Evolutionary conservation across 495 filamentous ascomycete genomes (phyloP), one percentile per base, ranked within the genome.

Genomic region (Penicilliopsis zonata): DNA sequence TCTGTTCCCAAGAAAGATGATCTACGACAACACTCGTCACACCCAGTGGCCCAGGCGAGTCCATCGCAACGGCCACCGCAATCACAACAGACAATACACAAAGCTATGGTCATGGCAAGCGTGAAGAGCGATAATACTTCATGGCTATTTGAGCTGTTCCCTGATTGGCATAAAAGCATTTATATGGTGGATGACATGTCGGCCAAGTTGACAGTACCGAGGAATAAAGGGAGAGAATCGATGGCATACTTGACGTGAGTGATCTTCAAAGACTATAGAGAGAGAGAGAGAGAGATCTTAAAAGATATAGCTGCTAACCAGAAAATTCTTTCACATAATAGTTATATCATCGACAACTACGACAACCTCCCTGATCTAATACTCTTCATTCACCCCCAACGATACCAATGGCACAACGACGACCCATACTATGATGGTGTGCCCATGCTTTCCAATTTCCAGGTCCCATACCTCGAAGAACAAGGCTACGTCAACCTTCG

Each of bases 321-420:
- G 5, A 15, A 5, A 13, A 29, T 2, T 2, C 4, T 18, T 9
- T 28, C n/a, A n/a, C 6, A 9, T 30, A 27, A 19, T 32, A 66
- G 61, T n/a, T 74, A 78, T 42, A 69, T 82, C 14, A 77, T 82
- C 44, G 67, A 76, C 42, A 58, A 70, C 33, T 82, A 82, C 54
- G 57, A 78, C 36, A 51, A 55, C 21, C 68, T 80, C 4, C 67
- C 76, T 2, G 57, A 71, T 14, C 44, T 61, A 10, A 67, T 71
- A 37, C 63, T 80, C 37, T 80, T 80, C 49, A 57, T 74, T 29
- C 77, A 82, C 46, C 63, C 69, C 17, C 48, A 65, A 28, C 70
- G 71, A 31, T 76, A 67, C 44, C 65, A 74, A 48, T 80, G 76
- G 76, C 77, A 82, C 45, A 70, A 72, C 39, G 61, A 67, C 34